Conservation (phyloP, 2,329 filamentous ascomycete genomes). For the Zymoseptoria brevis region DNA sequence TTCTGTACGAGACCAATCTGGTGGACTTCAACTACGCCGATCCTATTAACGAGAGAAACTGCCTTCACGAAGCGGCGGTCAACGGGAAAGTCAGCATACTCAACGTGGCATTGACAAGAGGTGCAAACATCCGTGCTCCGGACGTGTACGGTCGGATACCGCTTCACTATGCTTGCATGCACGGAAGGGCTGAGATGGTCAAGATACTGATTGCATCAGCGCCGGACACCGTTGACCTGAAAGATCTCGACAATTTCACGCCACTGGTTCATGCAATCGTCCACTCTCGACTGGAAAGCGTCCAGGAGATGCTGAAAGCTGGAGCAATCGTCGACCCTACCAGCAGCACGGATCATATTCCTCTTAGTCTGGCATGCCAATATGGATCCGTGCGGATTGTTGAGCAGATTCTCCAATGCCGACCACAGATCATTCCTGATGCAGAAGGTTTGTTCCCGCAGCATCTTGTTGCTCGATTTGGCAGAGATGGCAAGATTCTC, state of each 20-base stretch:
- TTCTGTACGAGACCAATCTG: slow-evolving; percentile 70
- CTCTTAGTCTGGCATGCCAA: slow-evolving; percentile 89
- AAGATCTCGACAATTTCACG: slow-evolving; percentile 96
- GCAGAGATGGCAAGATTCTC: slow-evolving; percentile 70
- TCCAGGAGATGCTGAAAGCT: slow-evolving; percentile 65
- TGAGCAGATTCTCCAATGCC: slow-evolving; percentile 70
- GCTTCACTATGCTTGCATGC: slow-evolving; percentile 92
- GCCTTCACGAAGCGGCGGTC: slow-evolving; percentile 91
- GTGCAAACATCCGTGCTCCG: slow-evolving; percentile 68
- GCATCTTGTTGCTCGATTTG: slow-evolving; percentile 85
- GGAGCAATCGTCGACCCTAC: slow-evolving; percentile 79
- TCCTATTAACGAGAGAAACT: slow-evolving; percentile 96
- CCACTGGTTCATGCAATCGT: slow-evolving; percentile 93
- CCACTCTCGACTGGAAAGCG: slow-evolving; percentile 72
- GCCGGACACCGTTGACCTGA: slow-evolving; percentile 69
- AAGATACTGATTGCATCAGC: slow-evolving; percentile 35
- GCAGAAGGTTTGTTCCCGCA: slow-evolving; percentile 96
- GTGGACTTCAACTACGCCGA: slow-evolving; percentile 92
- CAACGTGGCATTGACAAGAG: slow-evolving; percentile 62
- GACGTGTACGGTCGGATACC: slow-evolving; percentile 94
- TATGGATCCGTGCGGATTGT: slow-evolving; percentile 81
- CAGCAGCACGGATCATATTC: slow-evolving; percentile 84
- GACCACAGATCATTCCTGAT: slow-evolving; percentile 79
- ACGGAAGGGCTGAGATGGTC: slow-evolving; percentile 63
- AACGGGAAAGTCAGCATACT: slow-evolving; percentile 78